Base-by-base conservation (phyloP, 306 rosid genomes). In the Neltuma alba region DNA sequence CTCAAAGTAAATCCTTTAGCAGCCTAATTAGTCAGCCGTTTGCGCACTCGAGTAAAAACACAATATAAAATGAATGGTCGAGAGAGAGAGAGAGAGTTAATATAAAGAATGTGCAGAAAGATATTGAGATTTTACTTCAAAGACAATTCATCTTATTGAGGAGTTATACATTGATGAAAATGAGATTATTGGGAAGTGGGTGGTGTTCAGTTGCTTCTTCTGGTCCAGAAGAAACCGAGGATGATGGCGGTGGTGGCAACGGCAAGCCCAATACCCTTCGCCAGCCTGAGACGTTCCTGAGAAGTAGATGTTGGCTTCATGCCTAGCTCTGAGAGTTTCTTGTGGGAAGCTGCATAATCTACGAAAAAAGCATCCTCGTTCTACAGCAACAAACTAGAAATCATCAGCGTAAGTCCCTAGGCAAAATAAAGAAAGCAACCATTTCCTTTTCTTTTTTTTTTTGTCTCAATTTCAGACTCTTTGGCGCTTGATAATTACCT, bases 321-420 rank as follows among this genome's bases (percentile, higher is more conserved):
- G 82, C 99, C 97, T 6, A 94, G 80, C 83, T 92, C 95, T 37
- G 99, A 94, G 33, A 94, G 89, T 69, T 87, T 92, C 85, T 88
- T 94, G 88, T 94, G 97, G 33, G 99, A 88, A 14, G 23, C 89
- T 9, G 93, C 95, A 77, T 92, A 94, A 58, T 91, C 97, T 47
- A 13, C 38, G 38, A 91, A 92, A 77, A 92, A 92, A 18, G 79
- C 84, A 58, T 90, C 92, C 85, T 89, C 92, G 69, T 88, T 88
- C 97, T 94, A 78, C 57, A 27, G 41, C 41, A 57, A 11, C 65
- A 55, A 33, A 71, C 18, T 45, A 47, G 15, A 82, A 75, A 71
- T 10, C 44, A 54, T 55, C 9, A 62, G 21, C 50, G 2, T 40
- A 5, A n/a, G n/a, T n/a, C n/a, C n/a, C n/a, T n/a, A n/a, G 38